These are phyloP conservation scores for Actinomucor elegans DNA, from an alignment of 371 early-diverging fungal genomes.

Conservation along the genomic window DNA sequence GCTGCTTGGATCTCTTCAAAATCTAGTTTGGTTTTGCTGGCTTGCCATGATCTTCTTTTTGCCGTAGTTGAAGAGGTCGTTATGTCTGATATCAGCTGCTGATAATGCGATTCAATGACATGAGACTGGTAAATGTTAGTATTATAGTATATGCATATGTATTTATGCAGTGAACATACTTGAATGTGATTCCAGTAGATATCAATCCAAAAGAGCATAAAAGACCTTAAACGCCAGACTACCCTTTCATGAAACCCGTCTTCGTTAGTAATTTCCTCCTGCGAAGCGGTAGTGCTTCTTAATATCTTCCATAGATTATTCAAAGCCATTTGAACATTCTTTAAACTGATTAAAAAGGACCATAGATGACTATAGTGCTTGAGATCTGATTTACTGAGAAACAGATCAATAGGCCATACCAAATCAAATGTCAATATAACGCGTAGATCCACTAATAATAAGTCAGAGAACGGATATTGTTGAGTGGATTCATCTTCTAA, in stretches of 20 bases:
- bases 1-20: conserved; percentile 61
- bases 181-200: conserved; percentile 78
- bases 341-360: conserved; percentile 59
- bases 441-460: conserved; percentile 50
- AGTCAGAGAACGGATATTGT: conserved; percentile 45
- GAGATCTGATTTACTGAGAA: conserved; percentile 62
- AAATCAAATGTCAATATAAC: conserved; percentile 61
- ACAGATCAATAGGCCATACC: conserved; percentile 78
- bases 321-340: conserved; percentile 43
- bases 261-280: neutral
- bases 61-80: conserved; percentile 12
- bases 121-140: conserved; percentile 52
- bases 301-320: conserved; percentile 28
- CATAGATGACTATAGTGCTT: conserved; percentile 59
- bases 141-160: too few species aligned
- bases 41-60: conserved; percentile 4
- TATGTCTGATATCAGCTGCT: conserved; percentile 17
- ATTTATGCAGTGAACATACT: conserved; percentile 47
- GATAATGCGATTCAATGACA: conserved; percentile 53
- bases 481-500: conserved; percentile 12
- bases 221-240: conserved; percentile 56
- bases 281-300: conserved; percentile 4
- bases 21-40: conserved; percentile 28
- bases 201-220: conserved; percentile 76
- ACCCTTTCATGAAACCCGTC: conserved; percentile 29